phyloP scores from a whole-genome alignment of 768 basidiomycete species.

The Pisolithus tinctorius region DNA sequence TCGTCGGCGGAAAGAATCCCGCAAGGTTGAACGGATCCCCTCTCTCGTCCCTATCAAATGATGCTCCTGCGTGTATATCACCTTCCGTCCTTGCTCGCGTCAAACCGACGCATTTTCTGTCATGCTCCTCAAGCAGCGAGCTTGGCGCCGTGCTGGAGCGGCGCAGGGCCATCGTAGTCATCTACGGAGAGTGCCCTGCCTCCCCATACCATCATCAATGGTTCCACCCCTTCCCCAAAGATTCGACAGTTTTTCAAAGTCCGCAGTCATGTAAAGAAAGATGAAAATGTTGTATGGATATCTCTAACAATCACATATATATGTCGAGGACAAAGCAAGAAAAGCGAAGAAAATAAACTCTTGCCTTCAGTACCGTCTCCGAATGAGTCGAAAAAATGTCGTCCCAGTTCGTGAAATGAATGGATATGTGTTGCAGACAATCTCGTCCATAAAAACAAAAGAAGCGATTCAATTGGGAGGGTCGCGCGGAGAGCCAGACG shows the following conservation, averaged over 20 bases:
- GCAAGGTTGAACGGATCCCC: constrained; percentile 45
- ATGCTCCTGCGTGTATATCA: not conserved
- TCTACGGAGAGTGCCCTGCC: not conserved
- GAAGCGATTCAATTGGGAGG: constrained; percentile 28
- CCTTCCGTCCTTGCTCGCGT: constrained; percentile 2
- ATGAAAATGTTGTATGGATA: too few species aligned
- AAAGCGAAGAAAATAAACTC: not conserved
- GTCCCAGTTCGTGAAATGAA: not conserved
- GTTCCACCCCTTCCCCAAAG: not conserved
- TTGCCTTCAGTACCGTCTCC: not conserved
- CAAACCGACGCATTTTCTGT: not conserved
- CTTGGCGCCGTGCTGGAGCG: constrained; percentile 26
- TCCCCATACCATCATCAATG: not conserved
- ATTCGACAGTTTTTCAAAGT: constrained; percentile 4
- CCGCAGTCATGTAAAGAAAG: not conserved
- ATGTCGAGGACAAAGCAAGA: not conserved
- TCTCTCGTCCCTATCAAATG: constrained; percentile 11
- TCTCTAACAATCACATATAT: too few species aligned
- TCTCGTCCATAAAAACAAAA: not conserved
- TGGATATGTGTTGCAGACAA: not conserved
- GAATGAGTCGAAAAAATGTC: not conserved
- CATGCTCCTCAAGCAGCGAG: constrained; percentile 5
- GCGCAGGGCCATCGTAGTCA: constrained; percentile 19
- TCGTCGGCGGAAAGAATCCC: constrained; percentile 40
- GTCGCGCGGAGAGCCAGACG: constrained; percentile 31